Evolutionary conservation across 768 basidiomycete genomes (phyloP).

Genomic region (Saitozyma podzolica): DNA sequence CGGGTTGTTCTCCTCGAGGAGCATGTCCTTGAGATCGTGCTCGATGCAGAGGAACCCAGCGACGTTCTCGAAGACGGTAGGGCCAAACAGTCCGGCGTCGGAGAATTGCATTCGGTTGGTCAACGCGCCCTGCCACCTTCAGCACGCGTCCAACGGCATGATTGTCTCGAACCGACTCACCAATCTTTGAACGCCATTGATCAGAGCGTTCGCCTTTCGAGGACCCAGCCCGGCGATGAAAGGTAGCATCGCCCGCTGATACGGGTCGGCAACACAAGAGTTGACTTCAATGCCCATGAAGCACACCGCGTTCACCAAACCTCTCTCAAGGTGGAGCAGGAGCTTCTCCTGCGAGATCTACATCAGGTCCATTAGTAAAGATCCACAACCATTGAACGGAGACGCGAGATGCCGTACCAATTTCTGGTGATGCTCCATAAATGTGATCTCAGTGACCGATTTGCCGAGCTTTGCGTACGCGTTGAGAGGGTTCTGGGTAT

Average conservation of each 20-base stretch:
- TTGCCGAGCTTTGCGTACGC: constrained; percentile 87
- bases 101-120: constrained; percentile 86
- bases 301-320: constrained; percentile 85
- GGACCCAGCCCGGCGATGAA: constrained; percentile 93
- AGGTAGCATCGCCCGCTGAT: constrained; percentile 83
- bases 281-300: constrained; percentile 96
- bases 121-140: constrained; percentile 72
- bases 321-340: constrained; percentile 74
- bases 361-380: constrained; percentile 1
- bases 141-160: constrained; percentile 9
- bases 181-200: constrained; percentile 68
- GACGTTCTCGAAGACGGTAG: constrained; percentile 87
- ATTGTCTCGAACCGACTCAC: constrained; percentile 57
- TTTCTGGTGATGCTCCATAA: constrained; percentile 82
- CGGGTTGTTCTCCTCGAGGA: constrained; percentile 63
- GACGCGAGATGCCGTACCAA: constrained; percentile 61
- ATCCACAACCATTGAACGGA: neutral
- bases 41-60: constrained; percentile 66
- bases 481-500: constrained; percentile 87
- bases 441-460: constrained; percentile 78
- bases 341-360: constrained; percentile 87
- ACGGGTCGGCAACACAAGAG: constrained; percentile 79
- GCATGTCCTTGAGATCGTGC: constrained; percentile 59
- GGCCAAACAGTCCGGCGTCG: constrained; percentile 73
- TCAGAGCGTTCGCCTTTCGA: constrained; percentile 80